Conservation (phyloP, 2,329 filamentous ascomycete genomes). For the Pseudogymnoascus sp. region DNA sequence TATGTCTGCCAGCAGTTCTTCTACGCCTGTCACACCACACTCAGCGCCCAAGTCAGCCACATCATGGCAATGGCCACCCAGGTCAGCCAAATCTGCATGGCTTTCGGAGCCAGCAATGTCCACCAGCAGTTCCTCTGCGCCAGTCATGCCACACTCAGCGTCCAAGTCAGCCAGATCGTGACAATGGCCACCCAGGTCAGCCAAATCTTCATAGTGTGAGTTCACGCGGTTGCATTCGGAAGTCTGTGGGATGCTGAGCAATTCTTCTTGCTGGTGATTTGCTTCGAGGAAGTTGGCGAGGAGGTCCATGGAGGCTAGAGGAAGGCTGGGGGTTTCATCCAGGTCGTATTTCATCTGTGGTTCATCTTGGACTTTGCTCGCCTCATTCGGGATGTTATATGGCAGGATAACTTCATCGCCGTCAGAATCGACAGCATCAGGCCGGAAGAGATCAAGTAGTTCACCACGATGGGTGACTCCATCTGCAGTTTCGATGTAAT, state of each 20-base stretch:
- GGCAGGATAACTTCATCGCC: neutral
- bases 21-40: too few species aligned
- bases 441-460: constrained; percentile 26
- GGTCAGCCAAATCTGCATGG: neutral
- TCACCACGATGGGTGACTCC: constrained; percentile 28
- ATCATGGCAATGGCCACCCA: neutral
- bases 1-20: neutral
- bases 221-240: neutral
- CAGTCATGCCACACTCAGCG: neutral
- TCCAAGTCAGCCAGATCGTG: neutral
- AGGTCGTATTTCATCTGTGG: neutral
- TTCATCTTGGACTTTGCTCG: neutral
- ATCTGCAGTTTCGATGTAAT: constrained; percentile 25
- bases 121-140: neutral
- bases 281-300: neutral
- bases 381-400: neutral
- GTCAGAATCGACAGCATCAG: constrained; percentile 10
- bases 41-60: neutral
- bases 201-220: neutral
- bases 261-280: neutral
- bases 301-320: neutral
- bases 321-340: neutral
- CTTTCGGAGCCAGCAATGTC: too few species aligned
- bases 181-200: neutral
- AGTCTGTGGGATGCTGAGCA: neutral